Evolutionary conservation across 2,329 filamentous ascomycete genomes (phyloP).

Genomic region (Pseudopithomyces maydicus): DNA sequence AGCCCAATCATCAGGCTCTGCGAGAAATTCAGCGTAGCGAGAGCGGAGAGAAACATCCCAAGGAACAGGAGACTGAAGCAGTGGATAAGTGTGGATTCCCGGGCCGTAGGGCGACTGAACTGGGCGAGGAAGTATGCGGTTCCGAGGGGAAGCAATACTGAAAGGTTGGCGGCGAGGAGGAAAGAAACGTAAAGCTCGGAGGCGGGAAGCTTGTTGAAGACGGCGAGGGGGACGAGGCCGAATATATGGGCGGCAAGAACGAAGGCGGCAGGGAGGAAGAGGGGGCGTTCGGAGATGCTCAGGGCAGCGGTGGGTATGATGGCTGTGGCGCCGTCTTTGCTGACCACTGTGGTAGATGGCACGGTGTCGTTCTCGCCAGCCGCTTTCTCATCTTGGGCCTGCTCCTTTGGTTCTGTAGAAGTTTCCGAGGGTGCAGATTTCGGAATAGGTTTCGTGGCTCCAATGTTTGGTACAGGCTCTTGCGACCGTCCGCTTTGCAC

Average conservation of each 20-base stretch:
- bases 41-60: constrained; percentile 87
- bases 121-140: constrained; percentile 33
- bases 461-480: constrained; percentile 27
- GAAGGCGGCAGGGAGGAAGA: constrained; percentile 75
- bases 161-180: constrained; percentile 38
- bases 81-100: constrained; percentile 80
- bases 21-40: constrained; percentile 95
- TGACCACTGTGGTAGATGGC: constrained; percentile 52
- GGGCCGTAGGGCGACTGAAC: constrained; percentile 60
- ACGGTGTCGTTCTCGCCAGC: not conserved
- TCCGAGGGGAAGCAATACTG: constrained; percentile 38
- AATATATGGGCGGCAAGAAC: constrained; percentile 76
- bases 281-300: constrained; percentile 62
- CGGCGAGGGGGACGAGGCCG: constrained; percentile 78
- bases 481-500: constrained; percentile 71
- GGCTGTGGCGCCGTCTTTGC: constrained; percentile 40
- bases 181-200: constrained; percentile 39
- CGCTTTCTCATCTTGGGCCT: constrained; percentile 41
- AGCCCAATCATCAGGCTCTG: constrained; percentile 85
- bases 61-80: constrained; percentile 91
- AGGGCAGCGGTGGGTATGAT: constrained; percentile 47
- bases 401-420: constrained; percentile 3
- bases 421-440: constrained; percentile 2
- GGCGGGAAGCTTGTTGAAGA: constrained; percentile 78
- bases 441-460: constrained; percentile 24